These are phyloP conservation scores for Auxenochlorella pyrenoidosa DNA, from an alignment of 139 green algal genomes.

Conservation along the genomic window DNA sequence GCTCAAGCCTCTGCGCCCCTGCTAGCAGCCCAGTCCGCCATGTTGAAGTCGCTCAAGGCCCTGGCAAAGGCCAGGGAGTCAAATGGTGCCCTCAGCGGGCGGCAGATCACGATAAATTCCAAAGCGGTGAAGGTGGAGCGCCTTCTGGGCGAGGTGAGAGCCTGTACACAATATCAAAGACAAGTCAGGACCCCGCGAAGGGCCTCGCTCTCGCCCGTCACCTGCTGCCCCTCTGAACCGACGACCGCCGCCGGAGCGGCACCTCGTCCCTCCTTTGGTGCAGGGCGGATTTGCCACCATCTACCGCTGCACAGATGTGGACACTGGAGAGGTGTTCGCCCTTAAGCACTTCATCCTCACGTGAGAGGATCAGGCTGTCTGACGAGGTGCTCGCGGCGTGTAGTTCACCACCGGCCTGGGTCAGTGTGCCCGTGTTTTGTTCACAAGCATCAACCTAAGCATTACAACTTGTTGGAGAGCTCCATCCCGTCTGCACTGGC, in stretches of 20 bases:
- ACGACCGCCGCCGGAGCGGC: not conserved
- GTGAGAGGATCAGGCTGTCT: not conserved
- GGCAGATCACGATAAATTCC: not conserved
- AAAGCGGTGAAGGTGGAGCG: not conserved
- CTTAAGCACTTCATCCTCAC: slow-evolving; percentile 84
- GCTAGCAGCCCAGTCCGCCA: not conserved
- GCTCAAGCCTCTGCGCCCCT: no score
- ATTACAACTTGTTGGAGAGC: no score
- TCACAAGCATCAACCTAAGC: no score
- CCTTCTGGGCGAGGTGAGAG: slow-evolving; percentile 25
- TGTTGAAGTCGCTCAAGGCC: not conserved
- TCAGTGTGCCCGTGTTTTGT: no score
- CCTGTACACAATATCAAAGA: not conserved
- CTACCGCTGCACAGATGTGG: slow-evolving; percentile 64
- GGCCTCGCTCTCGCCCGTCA: not conserved
- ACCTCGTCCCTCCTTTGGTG: not conserved
- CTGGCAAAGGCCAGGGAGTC: not conserved
- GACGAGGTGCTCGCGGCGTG: no score
- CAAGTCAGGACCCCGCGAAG: no score
- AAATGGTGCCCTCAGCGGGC: not conserved
- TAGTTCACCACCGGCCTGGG: no score
- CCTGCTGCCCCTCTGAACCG: not conserved
- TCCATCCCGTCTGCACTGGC: no score
- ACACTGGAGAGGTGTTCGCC: slow-evolving; percentile 57
- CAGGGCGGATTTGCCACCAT: slow-evolving; percentile 75